Conservation (phyloP, 768 basidiomycete genomes). For the Hydnomerulius pinastri region DNA sequence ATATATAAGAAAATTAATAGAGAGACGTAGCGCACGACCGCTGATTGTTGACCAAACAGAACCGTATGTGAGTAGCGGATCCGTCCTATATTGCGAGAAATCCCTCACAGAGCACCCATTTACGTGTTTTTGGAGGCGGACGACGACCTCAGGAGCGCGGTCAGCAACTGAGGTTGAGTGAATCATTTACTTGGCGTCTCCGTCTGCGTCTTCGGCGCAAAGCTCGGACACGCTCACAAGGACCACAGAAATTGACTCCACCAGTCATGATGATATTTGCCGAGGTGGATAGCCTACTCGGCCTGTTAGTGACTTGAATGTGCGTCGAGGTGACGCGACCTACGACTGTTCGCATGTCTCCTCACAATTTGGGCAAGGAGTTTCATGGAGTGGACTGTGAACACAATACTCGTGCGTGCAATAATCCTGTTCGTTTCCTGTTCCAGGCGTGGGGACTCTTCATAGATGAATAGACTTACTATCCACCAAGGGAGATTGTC, state of each 20-base stretch:
- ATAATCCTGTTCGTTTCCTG: background rate
- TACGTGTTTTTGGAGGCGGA: too few relatives aligned
- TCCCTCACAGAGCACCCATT: too few relatives aligned
- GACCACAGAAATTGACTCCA: background rate
- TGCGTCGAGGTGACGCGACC: background rate
- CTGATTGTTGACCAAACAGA: too few relatives aligned
- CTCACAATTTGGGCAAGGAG: background rate
- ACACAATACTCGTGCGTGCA: background rate
- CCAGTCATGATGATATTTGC: constrained; percentile 3
- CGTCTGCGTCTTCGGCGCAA: too few relatives aligned
- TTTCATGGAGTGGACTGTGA: constrained; percentile 1
- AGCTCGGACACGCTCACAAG: background rate
- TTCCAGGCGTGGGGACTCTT: too few relatives aligned
- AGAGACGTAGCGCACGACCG: too few relatives aligned
- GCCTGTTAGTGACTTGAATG: background rate
- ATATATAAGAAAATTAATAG: too few relatives aligned
- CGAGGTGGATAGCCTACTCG: background rate
- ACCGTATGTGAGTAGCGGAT: background rate
- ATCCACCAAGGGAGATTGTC: constrained; percentile 1
- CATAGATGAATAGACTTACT: background rate
- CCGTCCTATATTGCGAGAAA: background rate
- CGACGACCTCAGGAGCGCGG: background rate
- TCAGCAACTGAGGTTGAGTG: background rate
- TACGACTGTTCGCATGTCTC: background rate
- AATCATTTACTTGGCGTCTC: too few relatives aligned